Conservation (phyloP, 78 protist genomes). For the Dictyostelium brefeldianum region DNA sequence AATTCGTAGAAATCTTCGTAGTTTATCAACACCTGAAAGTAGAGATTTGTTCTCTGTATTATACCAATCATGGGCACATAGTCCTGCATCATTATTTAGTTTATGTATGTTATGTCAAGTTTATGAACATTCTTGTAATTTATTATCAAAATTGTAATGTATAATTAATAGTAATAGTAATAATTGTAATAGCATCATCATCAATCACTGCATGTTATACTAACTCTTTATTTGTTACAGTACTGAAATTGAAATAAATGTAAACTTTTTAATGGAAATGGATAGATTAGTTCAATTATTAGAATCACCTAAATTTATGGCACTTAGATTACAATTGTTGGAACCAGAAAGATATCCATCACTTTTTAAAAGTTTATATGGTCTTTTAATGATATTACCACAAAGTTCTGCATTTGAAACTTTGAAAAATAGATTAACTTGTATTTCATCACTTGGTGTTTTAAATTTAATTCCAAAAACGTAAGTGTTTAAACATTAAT, state of each 20-base stretch:
- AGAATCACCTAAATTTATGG: slow-evolving; percentile 96
- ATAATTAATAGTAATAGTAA: not conserved
- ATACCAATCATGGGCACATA: slow-evolving; percentile 79
- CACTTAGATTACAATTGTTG: slow-evolving; percentile 81
- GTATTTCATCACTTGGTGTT: slow-evolving; percentile 81
- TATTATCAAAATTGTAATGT: slow-evolving; percentile 62
- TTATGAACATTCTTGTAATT: slow-evolving; percentile 66
- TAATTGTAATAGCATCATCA: not conserved
- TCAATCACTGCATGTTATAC: too few species aligned
- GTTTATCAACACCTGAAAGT: slow-evolving; percentile 26
- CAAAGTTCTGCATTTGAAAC: slow-evolving; percentile 93
- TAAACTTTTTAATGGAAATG: slow-evolving; percentile 93
- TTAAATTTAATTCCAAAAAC: slow-evolving; percentile 67
- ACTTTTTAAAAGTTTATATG: slow-evolving; percentile 93
- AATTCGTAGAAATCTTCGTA: slow-evolving; percentile 67
- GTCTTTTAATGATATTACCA: slow-evolving; percentile 98
- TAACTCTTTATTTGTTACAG: too few species aligned
- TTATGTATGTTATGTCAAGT: slow-evolving; percentile 81
- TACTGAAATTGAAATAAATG: slow-evolving; percentile 89
- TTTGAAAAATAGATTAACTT: slow-evolving; percentile 78
- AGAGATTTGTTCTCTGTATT: slow-evolving; percentile 77
- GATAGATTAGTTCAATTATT: slow-evolving; percentile 96
- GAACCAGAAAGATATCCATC: slow-evolving; percentile 87
- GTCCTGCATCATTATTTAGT: slow-evolving; percentile 76
- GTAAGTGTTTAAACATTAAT: slow-evolving; percentile 6